Percentiles rank a stretch among this genome's conserved stretches.
Conservation (phyloP, 2,329 filamentous ascomycete species). For the Cordyceps javanica region DNA sequence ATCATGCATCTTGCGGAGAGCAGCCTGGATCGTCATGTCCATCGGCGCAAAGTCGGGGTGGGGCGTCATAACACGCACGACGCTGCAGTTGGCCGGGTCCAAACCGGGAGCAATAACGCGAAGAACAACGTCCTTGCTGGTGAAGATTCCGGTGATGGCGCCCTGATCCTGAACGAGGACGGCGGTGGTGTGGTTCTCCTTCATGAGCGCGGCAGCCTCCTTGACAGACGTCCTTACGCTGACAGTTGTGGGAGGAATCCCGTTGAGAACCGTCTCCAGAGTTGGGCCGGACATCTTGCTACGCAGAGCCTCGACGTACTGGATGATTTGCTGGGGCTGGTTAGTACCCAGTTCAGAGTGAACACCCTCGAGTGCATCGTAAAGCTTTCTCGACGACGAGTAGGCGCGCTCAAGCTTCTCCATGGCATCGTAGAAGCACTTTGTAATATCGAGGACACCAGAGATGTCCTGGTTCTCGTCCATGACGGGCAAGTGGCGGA, state of each 20-base stretch:
- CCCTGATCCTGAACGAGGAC: conserved; percentile 95
- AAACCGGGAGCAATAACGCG: conserved; percentile 95
- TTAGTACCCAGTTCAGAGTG: conserved; percentile 94
- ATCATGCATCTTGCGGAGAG: conserved; percentile 98
- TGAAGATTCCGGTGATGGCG: conserved; percentile 97
- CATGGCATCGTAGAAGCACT: conserved; percentile 99
- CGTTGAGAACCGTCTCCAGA: conserved; percentile 87
- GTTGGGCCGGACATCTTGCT: conserved; percentile 98
- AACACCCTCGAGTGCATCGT: conserved; percentile 94
- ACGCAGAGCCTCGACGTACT: conserved; percentile 93
- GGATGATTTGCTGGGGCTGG: conserved; percentile 97
- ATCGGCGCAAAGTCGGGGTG: conserved; percentile 97
- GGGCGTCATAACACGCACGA: conserved; percentile 97
- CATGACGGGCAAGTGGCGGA: conserved; percentile 97
- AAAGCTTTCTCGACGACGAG: conserved; percentile 94
- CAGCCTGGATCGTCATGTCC: conserved; percentile 98
- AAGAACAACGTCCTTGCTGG: conserved; percentile 96
- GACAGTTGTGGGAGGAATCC: conserved; percentile 86
- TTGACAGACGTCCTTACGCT: conserved; percentile 94
- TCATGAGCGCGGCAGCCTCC: conserved; percentile 93
- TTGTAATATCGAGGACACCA: conserved; percentile 96
- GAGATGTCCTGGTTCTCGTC: conserved; percentile 99
- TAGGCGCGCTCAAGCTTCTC: conserved; percentile 98
- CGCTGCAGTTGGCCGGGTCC: conserved; percentile 90
- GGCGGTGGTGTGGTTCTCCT: conserved; percentile 96